Evolutionary conservation across 2,329 filamentous ascomycete genomes (phyloP).

Genomic region (Tolypocladium pustulatum): DNA sequence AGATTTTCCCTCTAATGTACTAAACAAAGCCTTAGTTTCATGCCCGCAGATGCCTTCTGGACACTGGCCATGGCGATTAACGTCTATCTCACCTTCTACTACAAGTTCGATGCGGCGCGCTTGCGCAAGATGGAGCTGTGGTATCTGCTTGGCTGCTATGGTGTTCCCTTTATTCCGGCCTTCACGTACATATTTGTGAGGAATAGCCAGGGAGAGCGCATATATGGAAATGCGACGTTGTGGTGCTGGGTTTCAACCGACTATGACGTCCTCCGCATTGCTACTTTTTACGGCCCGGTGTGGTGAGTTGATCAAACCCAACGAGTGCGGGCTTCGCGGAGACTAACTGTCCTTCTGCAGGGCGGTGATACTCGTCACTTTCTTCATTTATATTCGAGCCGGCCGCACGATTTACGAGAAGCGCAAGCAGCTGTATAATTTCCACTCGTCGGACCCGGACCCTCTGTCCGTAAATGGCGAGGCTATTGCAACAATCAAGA

Average conservation of each 20-base stretch:
- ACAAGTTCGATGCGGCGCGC: conserved; percentile 54
- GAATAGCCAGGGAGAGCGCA: conserved; percentile 35
- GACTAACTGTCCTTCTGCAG: conserved; percentile 7
- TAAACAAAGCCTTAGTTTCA: conserved; percentile 46
- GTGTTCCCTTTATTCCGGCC: conserved; percentile 59
- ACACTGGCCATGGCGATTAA: conserved; percentile 75
- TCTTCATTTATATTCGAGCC: conserved; percentile 28
- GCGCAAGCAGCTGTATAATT: conserved; percentile 48
- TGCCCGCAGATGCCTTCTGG: conserved; percentile 68
- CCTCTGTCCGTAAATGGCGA: conserved; percentile 28
- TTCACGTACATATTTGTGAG: conserved; percentile 57
- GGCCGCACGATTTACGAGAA: conserved; percentile 57
- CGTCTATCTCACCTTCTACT: conserved; percentile 73
- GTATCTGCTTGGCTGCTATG: conserved; percentile 63
- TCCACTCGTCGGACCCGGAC: conserved; percentile 36
- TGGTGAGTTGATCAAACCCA: conserved; percentile 37
- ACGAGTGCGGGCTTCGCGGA: conserved; percentile 34
- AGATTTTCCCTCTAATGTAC: not conserved
- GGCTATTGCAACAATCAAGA: conserved; percentile 38
- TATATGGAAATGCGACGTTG: conserved; percentile 65
- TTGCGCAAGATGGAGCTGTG: conserved; percentile 59
- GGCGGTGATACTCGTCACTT: conserved; percentile 7
- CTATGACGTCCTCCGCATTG: conserved; percentile 64
- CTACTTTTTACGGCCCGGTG: conserved; percentile 63
- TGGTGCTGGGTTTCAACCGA: conserved; percentile 69